These are phyloP conservation scores for Cytospora piceicola DNA, from an alignment of 2,329 filamentous ascomycete genomes.

Conservation along the genomic window DNA sequence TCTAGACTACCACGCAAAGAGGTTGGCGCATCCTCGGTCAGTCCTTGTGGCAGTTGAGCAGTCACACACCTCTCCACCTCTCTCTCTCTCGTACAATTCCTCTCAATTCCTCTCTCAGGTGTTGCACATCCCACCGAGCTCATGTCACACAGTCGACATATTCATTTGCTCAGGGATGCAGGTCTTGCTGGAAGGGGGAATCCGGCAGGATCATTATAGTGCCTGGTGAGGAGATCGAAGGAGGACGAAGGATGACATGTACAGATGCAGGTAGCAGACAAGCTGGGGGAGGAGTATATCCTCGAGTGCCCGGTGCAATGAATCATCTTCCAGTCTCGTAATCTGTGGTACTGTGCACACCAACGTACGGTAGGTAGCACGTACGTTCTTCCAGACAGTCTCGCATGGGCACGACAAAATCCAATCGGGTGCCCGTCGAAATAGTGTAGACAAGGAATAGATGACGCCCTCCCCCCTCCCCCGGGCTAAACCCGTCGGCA, in stretches of 20 bases:
- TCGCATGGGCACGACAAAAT: no score
- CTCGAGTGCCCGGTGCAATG: no score
- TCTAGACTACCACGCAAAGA: no score
- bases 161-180: conserved; percentile 22
- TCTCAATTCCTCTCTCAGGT: background rate
- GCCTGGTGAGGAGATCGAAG: no score
- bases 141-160: conserved; percentile 9
- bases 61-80: background rate
- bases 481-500: background rate
- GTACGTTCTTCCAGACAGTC: no score
- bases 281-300: background rate
- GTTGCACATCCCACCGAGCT: conserved; percentile 16
- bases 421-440: no score
- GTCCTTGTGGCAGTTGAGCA: conserved; percentile 24
- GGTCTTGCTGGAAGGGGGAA: conserved; percentile 12
- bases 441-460: no score
- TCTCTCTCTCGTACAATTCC: no score
- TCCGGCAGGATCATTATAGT: background rate
- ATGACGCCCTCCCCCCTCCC: no score
- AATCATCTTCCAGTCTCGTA: no score
- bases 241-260: background rate
- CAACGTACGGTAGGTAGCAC: no score
- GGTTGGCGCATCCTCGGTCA: conserved; percentile 8
- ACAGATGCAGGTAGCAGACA: conserved; percentile 4
- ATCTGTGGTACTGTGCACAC: no score